phyloP scores from a whole-genome alignment of 2,329 filamentous ascomycete species.

The Verruconis gallopava region DNA sequence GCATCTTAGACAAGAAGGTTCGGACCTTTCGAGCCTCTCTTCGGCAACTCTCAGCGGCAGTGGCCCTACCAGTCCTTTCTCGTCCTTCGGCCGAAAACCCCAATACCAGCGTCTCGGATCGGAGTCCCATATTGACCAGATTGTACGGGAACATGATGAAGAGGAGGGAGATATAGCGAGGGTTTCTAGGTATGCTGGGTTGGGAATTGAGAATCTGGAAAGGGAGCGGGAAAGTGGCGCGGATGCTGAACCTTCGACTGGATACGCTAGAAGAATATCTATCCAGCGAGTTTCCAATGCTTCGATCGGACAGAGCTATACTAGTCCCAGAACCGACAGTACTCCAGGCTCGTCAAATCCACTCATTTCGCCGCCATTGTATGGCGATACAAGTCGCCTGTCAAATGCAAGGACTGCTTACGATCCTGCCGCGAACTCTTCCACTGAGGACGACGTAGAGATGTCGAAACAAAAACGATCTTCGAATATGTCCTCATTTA shows the following conservation, averaged over 20 bases:
- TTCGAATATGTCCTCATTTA: slow-evolving; percentile 3
- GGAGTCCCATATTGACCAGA: slow-evolving; percentile 22
- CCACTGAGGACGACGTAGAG: slow-evolving; percentile 1
- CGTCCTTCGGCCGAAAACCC: slow-evolving; percentile 19
- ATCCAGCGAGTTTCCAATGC: slow-evolving; percentile 3
- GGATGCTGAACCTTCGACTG: background rate
- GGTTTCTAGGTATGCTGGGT: slow-evolving; percentile 17
- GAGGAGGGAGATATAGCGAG: slow-evolving; percentile 19
- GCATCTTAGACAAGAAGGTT: slow-evolving; percentile 13
- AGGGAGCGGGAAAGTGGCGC: slow-evolving; percentile 6
- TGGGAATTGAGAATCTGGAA: slow-evolving; percentile 21
- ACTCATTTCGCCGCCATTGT: slow-evolving; percentile 3
- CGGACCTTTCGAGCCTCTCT: slow-evolving; percentile 18
- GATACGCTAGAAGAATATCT: slow-evolving; percentile 2
- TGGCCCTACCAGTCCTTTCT: slow-evolving; percentile 14
- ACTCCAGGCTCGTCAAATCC: slow-evolving; percentile 3
- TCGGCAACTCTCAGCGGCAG: slow-evolving; percentile 16
- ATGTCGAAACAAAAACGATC: background rate
- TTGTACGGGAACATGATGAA: slow-evolving; percentile 20
- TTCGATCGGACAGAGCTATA: slow-evolving; percentile 1
- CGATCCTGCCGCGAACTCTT: slow-evolving; percentile 1
- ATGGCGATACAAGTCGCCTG: background rate
- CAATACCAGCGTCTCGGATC: slow-evolving; percentile 24
- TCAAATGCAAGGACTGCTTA: slow-evolving; percentile 6
- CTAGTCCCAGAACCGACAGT: background rate